phyloP scores from a whole-genome alignment of 116 monocot genomes.

The Trichopus zeylanicus region DNA sequence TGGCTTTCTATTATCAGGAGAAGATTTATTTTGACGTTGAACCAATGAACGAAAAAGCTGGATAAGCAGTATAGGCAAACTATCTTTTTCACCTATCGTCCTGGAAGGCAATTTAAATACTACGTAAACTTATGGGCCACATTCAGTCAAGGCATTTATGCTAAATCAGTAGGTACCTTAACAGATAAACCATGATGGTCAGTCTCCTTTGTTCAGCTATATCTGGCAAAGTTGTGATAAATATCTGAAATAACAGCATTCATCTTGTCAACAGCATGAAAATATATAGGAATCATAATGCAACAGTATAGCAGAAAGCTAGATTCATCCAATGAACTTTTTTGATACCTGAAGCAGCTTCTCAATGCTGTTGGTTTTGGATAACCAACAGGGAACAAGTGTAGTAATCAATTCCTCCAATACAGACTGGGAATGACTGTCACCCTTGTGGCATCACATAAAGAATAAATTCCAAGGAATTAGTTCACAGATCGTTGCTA shows the following conservation, averaged over 20 bases:
- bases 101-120: conserved; percentile 27
- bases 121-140: conserved; percentile 8
- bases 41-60: conserved; percentile 49
- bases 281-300: background rate
- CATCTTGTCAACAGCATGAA: background rate
- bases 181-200: conserved; percentile 63
- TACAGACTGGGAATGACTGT: conserved; percentile 66
- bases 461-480: background rate
- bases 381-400: conserved; percentile 75
- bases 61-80: conserved; percentile 44
- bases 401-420: conserved; percentile 71
- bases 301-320: background rate
- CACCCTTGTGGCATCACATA: conserved; percentile 30
- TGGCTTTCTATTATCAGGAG: conserved; percentile 8
- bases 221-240: conserved; percentile 65
- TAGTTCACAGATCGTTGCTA: background rate
- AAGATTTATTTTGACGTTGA: conserved; percentile 13
- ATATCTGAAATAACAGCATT: conserved; percentile 49
- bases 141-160: background rate
- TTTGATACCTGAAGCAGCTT: conserved; percentile 64
- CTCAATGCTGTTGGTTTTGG: conserved; percentile 50
- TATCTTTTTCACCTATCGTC: conserved; percentile 59
- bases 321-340: background rate
- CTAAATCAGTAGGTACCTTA: conserved; percentile 41
- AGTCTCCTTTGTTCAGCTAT: conserved; percentile 52